These are phyloP conservation scores for Colletotrichum sp. DNA, from an alignment of 2,329 filamentous ascomycete species.

Conservation along the genomic window DNA sequence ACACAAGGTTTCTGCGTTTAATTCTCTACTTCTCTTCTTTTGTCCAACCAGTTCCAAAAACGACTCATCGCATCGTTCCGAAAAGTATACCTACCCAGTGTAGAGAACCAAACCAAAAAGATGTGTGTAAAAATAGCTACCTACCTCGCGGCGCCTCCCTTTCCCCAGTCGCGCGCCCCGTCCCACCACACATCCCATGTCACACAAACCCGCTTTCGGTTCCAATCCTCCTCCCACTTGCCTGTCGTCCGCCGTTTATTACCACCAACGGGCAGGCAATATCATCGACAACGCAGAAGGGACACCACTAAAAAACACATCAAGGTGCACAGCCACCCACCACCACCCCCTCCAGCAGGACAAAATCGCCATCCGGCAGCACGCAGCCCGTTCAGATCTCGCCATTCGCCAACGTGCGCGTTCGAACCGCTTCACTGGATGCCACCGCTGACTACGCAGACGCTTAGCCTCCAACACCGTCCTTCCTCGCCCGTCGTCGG, in stretches of 20 bases:
- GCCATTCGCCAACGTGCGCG: conserved; percentile 14
- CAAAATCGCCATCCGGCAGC: neutral
- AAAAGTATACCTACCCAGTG: neutral
- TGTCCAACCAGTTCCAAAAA: neutral
- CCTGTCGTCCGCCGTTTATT: neutral
- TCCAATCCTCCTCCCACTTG: conserved; percentile 7
- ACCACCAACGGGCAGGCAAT: neutral
- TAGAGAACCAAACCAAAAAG: neutral
- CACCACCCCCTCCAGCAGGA: neutral
- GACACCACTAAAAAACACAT: neutral
- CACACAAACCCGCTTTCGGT: conserved; percentile 4
- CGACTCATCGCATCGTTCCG: neutral
- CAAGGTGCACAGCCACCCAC: conserved; percentile 3
- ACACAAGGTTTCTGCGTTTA: neutral
- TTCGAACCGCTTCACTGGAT: neutral
- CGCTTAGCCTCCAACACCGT: neutral
- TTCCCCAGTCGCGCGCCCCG: conserved; percentile 2
- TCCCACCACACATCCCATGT: neutral
- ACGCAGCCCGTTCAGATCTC: conserved; percentile 6
- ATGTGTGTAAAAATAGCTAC: conserved; percentile 9
- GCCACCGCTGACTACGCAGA: neutral
- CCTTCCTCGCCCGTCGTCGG: neutral
- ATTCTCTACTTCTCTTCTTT: neutral
- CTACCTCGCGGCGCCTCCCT: conserved; percentile 6
- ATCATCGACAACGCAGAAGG: neutral